Evolutionary conservation across 371 early-diverging fungal species (phyloP).

Genomic region (Mucor circinelloides): DNA sequence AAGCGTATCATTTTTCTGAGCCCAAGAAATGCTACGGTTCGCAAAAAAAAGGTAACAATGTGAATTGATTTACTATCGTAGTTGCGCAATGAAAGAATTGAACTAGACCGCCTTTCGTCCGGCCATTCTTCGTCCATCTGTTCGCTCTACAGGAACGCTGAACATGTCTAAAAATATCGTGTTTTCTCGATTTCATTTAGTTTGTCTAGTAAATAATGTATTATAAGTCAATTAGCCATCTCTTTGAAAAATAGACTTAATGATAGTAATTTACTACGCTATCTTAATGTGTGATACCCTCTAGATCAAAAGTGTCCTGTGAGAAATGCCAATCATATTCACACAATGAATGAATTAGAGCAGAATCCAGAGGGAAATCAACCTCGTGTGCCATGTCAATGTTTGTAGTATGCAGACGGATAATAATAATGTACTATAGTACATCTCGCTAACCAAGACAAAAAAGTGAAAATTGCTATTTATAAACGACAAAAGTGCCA

Average conservation of each 20-base stretch:
- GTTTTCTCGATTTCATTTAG: too few relatives aligned
- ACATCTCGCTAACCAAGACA: background rate
- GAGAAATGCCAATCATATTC: background rate
- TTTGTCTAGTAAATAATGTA: too few relatives aligned
- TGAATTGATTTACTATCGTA: background rate
- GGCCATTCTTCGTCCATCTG: background rate
- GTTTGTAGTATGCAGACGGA: background rate
- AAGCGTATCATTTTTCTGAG: background rate
- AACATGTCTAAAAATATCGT: too few relatives aligned
- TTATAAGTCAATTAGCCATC: too few relatives aligned
- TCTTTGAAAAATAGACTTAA: too few relatives aligned
- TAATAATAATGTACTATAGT: background rate
- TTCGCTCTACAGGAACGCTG: background rate
- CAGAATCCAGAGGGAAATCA: background rate
- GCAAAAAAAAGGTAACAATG: constrained; percentile 4
- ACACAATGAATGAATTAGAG: background rate
- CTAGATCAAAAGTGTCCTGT: background rate
- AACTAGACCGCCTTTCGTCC: background rate
- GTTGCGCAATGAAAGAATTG: background rate
- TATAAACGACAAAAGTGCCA: background rate
- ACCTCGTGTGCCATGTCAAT: background rate
- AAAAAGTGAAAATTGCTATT: background rate
- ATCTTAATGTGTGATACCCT: background rate
- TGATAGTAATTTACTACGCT: too few relatives aligned
- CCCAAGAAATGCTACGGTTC: background rate